Percentiles rank a stretch among this genome's conserved stretches.
phyloP scores from a whole-genome alignment of 2,329 filamentous ascomycete species.

The Alternaria triticina region DNA sequence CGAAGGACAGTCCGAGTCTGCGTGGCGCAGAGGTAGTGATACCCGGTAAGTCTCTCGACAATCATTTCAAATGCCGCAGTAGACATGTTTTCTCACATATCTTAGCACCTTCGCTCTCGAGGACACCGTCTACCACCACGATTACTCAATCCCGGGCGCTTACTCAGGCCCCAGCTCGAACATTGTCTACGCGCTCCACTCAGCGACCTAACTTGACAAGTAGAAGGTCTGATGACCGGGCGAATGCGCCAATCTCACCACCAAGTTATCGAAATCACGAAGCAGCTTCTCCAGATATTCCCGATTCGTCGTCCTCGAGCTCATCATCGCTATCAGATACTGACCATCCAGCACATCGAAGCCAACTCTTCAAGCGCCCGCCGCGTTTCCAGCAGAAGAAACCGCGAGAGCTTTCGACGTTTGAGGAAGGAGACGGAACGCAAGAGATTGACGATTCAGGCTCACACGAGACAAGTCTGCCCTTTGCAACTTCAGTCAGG shows the following conservation, averaged over 20 bases:
- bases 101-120: slow-evolving; percentile 46
- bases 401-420: slow-evolving; percentile 30
- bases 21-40: slow-evolving; percentile 56
- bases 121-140: slow-evolving; percentile 57
- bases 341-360: slow-evolving; percentile 49
- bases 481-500: slow-evolving; percentile 49
- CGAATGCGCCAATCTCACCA: slow-evolving; percentile 6
- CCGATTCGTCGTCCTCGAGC: slow-evolving; percentile 37
- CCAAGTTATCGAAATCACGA: slow-evolving; percentile 16
- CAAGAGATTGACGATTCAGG: slow-evolving; percentile 61
- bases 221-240: slow-evolving; percentile 22
- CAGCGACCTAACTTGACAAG: slow-evolving; percentile 29
- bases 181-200: slow-evolving; percentile 34
- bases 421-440: slow-evolving; percentile 38
- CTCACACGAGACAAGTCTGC: slow-evolving; percentile 53
- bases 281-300: slow-evolving; percentile 28
- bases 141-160: slow-evolving; percentile 51
- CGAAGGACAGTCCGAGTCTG: slow-evolving; percentile 61
- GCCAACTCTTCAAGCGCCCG: slow-evolving; percentile 54
- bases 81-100: neutral
- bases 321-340: slow-evolving; percentile 44
- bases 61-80: neutral
- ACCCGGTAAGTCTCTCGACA: slow-evolving; percentile 41
- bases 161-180: slow-evolving; percentile 30
- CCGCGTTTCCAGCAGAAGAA: slow-evolving; percentile 45